phyloP scores from a whole-genome alignment of 768 basidiomycete genomes.

The Xerocomellus dryophilus region DNA sequence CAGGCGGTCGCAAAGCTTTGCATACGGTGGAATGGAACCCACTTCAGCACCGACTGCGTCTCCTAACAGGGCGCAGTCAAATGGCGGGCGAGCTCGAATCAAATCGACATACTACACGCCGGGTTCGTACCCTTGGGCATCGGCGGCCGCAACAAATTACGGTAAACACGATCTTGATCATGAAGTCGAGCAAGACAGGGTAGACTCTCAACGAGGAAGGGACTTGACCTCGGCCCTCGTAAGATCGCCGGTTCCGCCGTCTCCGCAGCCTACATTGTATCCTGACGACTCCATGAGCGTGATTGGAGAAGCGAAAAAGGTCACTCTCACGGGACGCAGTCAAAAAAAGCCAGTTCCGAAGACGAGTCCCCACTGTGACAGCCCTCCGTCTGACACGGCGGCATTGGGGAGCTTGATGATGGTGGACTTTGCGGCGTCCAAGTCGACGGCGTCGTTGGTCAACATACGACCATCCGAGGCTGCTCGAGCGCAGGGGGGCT shows the following conservation, averaged over 20 bases:
- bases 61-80: constrained; percentile 25
- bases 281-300: constrained; percentile 73
- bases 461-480: constrained; percentile 30
- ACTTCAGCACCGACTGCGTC: constrained; percentile 38
- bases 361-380: constrained; percentile 16
- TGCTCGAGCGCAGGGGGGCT: constrained; percentile 21
- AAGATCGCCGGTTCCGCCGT: constrained; percentile 38
- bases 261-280: constrained; percentile 62
- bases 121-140: constrained; percentile 52
- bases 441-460: constrained; percentile 33
- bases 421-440: constrained; percentile 49
- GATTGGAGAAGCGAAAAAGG: constrained; percentile 38
- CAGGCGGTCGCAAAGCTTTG: constrained; percentile 36
- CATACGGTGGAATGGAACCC: constrained; percentile 56
- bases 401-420: constrained; percentile 60
- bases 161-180: constrained; percentile 35
- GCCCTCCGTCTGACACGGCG: constrained; percentile 39
- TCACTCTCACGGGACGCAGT: constrained; percentile 23
- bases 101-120: constrained; percentile 67
- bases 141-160: constrained; percentile 39
- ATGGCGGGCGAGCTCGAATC: constrained; percentile 60
- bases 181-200: constrained; percentile 22
- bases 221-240: constrained; percentile 41
- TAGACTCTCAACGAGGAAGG: constrained; percentile 43
- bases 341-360: constrained; percentile 37